phyloP scores from a whole-genome alignment of 2,329 filamentous ascomycete genomes.

The Colletotrichum echinochloae region DNA sequence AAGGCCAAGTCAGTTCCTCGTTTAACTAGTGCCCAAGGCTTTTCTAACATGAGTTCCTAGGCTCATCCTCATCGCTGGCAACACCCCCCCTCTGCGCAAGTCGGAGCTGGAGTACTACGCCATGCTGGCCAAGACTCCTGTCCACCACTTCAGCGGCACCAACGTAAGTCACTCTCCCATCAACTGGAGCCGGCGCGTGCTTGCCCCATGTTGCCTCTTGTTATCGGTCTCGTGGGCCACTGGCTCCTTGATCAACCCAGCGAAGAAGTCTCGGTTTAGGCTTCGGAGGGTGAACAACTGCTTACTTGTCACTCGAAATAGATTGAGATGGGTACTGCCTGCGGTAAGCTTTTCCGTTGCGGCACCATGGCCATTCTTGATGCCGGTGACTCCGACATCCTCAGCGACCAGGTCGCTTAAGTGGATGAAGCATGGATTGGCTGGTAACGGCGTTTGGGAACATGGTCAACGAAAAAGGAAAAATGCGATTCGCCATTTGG shows the following conservation, averaged over 20 bases:
- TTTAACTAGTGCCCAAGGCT: slow-evolving; percentile 52
- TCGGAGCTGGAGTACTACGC: slow-evolving; percentile 95
- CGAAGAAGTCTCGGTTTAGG: slow-evolving; percentile 83
- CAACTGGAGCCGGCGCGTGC: slow-evolving; percentile 17
- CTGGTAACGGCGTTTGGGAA: slow-evolving; percentile 58
- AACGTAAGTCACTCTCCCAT: slow-evolving; percentile 81
- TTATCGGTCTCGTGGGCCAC: slow-evolving; percentile 39
- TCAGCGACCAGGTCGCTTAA: slow-evolving; percentile 80
- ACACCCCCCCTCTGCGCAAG: slow-evolving; percentile 98
- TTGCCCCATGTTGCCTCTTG: slow-evolving; percentile 47
- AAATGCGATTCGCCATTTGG: slow-evolving; percentile 29
- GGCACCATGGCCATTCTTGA: slow-evolving; percentile 97
- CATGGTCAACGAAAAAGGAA: slow-evolving; percentile 35
- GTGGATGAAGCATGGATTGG: slow-evolving; percentile 33
- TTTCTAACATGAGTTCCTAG: slow-evolving; percentile 66
- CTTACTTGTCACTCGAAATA: slow-evolving; percentile 68
- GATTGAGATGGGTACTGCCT: slow-evolving; percentile 98
- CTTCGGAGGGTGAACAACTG: slow-evolving; percentile 86
- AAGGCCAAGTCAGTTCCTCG: slow-evolving; percentile 94
- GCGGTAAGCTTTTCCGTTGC: slow-evolving; percentile 99
- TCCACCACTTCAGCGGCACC: slow-evolving; percentile 98
- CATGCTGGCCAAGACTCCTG: slow-evolving; percentile 92
- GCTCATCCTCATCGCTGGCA: slow-evolving; percentile 92
- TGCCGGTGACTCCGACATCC: slow-evolving; percentile 98
- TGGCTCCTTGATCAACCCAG: slow-evolving; percentile 73